Percentiles rank a stretch among this genome's conserved stretches.
Evolutionary conservation across 352 stramenopile genomes (phyloP).

Genomic region (Pelagophyceae sp.): DNA sequence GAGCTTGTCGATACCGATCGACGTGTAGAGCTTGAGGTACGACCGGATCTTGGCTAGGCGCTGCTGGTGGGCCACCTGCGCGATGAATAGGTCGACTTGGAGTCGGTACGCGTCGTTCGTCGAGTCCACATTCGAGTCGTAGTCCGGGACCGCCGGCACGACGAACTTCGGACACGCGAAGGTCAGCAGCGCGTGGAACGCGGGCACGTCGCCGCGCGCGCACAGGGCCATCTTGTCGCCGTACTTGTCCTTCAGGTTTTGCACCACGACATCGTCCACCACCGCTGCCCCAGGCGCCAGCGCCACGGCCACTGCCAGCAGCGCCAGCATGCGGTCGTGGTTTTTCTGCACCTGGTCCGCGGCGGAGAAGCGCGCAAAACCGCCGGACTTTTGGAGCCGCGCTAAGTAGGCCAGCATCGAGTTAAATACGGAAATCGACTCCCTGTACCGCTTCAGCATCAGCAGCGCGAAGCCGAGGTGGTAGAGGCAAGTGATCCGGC

Average conservation of each 20-base stretch:
- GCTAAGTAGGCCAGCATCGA: slow-evolving; percentile 68
- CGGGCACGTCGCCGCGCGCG: slow-evolving; percentile 39
- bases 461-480: slow-evolving; percentile 92
- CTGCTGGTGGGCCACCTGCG: slow-evolving; percentile 72
- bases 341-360: slow-evolving; percentile 89
- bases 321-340: slow-evolving; percentile 83
- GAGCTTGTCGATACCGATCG: slow-evolving; percentile 85
- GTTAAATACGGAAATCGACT: slow-evolving; percentile 54
- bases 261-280: slow-evolving; percentile 53
- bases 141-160: slow-evolving; percentile 61
- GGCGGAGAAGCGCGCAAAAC: slow-evolving; percentile 44
- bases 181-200: slow-evolving; percentile 75
- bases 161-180: slow-evolving; percentile 91
- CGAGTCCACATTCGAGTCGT: slow-evolving; percentile 19
- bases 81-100: slow-evolving; percentile 66
- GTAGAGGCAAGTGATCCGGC: slow-evolving; percentile 88
- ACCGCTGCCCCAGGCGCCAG: slow-evolving; percentile 31
- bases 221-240: slow-evolving; percentile 65
- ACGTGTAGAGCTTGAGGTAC: slow-evolving; percentile 93
- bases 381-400: slow-evolving; percentile 54
- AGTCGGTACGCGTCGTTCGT: slow-evolving; percentile 48
- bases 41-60: slow-evolving; percentile 77
- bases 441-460: slow-evolving; percentile 91
- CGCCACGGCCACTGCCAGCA: slow-evolving; percentile 76
- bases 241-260: slow-evolving; percentile 87